phyloP scores from a whole-genome alignment of 2,329 filamentous ascomycete genomes.

The Aspergillus alliaceus region DNA sequence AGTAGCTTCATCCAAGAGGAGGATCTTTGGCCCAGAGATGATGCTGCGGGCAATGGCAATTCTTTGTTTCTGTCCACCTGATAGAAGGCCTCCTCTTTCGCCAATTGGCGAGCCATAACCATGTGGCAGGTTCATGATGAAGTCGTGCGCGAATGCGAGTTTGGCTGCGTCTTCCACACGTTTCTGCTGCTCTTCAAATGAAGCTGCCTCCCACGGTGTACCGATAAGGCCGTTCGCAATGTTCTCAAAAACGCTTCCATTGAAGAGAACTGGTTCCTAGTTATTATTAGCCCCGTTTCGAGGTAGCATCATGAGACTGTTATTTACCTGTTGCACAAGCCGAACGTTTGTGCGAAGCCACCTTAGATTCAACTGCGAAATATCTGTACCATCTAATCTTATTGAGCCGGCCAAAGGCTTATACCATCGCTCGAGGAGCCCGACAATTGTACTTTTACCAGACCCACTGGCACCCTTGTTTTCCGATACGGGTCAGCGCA shows the following conservation, averaged over 20 bases:
- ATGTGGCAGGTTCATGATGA: conserved; percentile 71
- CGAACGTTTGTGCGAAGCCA: conserved; percentile 21
- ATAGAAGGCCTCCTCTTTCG: conserved; percentile 76
- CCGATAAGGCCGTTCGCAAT: conserved; percentile 58
- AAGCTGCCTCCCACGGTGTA: conserved; percentile 35
- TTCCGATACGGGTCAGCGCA: not conserved
- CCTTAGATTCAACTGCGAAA: conserved; percentile 33
- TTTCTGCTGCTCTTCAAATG: conserved; percentile 4
- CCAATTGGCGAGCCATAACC: conserved; percentile 83
- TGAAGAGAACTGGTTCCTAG: conserved; percentile 75
- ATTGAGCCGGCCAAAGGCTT: conserved; percentile 41
- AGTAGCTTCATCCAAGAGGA: conserved; percentile 88
- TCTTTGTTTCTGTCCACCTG: conserved; percentile 86
- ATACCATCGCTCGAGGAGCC: conserved; percentile 72
- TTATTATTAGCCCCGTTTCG: not conserved
- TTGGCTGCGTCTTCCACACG: conserved; percentile 18
- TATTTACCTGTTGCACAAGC: conserved; percentile 41
- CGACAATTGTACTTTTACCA: conserved; percentile 74
- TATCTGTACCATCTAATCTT: conserved; percentile 36
- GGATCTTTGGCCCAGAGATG: conserved; percentile 75
- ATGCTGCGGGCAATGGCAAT: conserved; percentile 82
- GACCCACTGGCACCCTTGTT: conserved; percentile 63
- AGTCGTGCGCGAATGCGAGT: conserved; percentile 69
- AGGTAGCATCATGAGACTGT: not conserved
- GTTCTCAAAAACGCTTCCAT: conserved; percentile 78